Evolutionary conservation across 2,329 filamentous ascomycete species (phyloP).

Genomic region (Neonectria neomacrospora): DNA sequence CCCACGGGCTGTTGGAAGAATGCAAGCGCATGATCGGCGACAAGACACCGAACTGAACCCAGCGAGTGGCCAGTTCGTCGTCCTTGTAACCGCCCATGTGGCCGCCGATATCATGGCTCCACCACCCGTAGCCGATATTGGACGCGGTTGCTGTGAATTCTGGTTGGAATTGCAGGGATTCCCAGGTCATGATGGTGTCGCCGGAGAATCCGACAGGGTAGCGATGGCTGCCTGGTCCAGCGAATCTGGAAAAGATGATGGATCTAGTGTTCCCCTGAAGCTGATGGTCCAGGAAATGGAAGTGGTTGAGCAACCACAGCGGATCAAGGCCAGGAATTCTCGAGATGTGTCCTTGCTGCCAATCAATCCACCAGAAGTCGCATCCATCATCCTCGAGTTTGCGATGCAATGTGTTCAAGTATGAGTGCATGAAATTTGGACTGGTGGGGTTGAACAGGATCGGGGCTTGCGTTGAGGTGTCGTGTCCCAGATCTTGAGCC

Average conservation of each 20-base stretch:
- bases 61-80: conserved; percentile 68
- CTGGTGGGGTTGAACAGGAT: conserved; percentile 67
- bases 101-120: conserved; percentile 76
- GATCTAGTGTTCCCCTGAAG: conserved; percentile 49
- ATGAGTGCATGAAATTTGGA: conserved; percentile 66
- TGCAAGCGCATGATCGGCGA: conserved; percentile 71
- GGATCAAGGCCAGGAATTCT: conserved; percentile 69
- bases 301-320: conserved; percentile 74
- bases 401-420: conserved; percentile 66
- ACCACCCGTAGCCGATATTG: conserved; percentile 76
- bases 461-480: conserved; percentile 60
- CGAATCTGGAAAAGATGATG: conserved; percentile 70
- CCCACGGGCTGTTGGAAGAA: conserved; percentile 67
- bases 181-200: conserved; percentile 69
- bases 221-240: conserved; percentile 70
- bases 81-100: conserved; percentile 67
- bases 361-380: conserved; percentile 76
- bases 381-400: conserved; percentile 65
- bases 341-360: conserved; percentile 70
- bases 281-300: conserved; percentile 64
- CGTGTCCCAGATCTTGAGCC: conserved; percentile 61
- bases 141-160: conserved; percentile 74
- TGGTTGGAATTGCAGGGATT: conserved; percentile 70
- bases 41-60: conserved; percentile 71
- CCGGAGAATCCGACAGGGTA: conserved; percentile 75